Base-by-base conservation (phyloP, 2,329 filamentous ascomycete species). In the Neonectria magnoliae region DNA sequence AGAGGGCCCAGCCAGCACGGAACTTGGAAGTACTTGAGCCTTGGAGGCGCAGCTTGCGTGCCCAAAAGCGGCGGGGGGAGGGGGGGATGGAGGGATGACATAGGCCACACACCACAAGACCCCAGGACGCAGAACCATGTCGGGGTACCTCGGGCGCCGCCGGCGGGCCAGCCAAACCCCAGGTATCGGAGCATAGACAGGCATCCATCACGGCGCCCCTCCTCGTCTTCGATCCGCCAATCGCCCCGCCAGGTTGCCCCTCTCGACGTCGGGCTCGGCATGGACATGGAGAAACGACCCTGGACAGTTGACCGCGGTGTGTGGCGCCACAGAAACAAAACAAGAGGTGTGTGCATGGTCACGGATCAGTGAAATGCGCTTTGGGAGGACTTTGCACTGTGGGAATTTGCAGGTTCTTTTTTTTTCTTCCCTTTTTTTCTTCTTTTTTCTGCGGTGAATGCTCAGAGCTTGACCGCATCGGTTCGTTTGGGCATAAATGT, bases 201-300 rank as follows among this genome's bases (percentile, higher is more conserved):
- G 50, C 48, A 60, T 41, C 57, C 57, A 54, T 54, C 55, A 44
- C 33, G 44, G 31, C 38, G 45, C 50, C 60, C 42, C 48, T 50
- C 36, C 62, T 68, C 62, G 57, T 62, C 68, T 62, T 55, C 58
- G 56, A 54, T 57, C 58, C 63, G 50, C 48, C 55, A 38, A 50
- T 25, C 18, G 27, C 68, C 70, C 71, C 68, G 70, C 71, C 60
- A 71, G 71, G 71, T 73, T 73, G 71, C 71, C 71, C 71, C 71
- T 73, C 71, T 65, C 71, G 72, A 73, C 71, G 57, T 70, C 65
- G 62, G 48, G 60, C 45, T 14, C 53, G 45, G 36, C 59, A n/a
- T 38, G 36, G 36, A n/a, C 14, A 38, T n/a, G 14, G 36, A 58
- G 48, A 25, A 25, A 62, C 57, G 42, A 57, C 64, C 57, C 62